Percentiles rank a stretch among this genome's conserved stretches.
Evolutionary conservation across 306 rosid species (phyloP).

Genomic region (Dryas alaskensis): DNA sequence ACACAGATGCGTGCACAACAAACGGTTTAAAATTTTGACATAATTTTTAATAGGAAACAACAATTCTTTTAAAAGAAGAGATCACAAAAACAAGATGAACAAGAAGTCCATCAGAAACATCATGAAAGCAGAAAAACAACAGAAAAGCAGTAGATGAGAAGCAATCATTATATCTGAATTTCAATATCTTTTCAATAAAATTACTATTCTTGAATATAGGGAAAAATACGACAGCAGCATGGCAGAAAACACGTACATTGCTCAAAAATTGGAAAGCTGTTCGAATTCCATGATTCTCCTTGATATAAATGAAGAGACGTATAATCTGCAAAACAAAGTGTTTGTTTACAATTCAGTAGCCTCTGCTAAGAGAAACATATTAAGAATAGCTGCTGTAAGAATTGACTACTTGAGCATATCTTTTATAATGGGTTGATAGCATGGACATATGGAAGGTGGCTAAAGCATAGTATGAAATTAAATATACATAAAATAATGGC

Average conservation of each 20-base stretch:
- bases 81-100: too few species aligned
- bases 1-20: not conserved
- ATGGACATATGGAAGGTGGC: not conserved
- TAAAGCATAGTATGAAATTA: not conserved
- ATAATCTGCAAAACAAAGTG: slow-evolving; percentile 60
- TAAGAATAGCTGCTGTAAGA: not conserved
- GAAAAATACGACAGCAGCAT: not conserved
- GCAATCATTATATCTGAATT: not conserved
- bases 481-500: not conserved
- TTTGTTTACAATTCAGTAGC: slow-evolving; percentile 22
- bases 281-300: slow-evolving; percentile 64
- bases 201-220: slow-evolving; percentile 6
- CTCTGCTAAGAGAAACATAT: slow-evolving; percentile 1
- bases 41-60: too few species aligned
- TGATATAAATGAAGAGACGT: slow-evolving; percentile 69
- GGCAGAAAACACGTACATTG: slow-evolving; percentile 52
- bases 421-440: not conserved
- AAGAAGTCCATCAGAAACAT: not conserved
- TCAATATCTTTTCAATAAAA: not conserved
- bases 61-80: too few species aligned
- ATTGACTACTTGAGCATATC: not conserved
- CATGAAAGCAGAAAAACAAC: not conserved
- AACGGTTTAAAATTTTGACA: not conserved
- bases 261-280: slow-evolving; percentile 89
- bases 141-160: not conserved